phyloP scores from a whole-genome alignment of 345 rosid genomes.

The Acer negundo region DNA sequence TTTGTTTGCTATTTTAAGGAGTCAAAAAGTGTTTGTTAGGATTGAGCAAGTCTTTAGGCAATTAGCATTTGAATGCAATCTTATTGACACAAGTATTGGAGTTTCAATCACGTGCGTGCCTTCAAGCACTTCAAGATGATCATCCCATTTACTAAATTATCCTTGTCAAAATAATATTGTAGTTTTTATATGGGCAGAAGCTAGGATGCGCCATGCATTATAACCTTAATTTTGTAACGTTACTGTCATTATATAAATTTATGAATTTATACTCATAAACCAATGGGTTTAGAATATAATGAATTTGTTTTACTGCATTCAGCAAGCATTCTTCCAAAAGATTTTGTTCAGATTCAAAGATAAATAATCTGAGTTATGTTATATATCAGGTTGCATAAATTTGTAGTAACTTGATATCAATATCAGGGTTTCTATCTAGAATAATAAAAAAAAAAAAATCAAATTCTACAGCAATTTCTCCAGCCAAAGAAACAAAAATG shows the following conservation, averaged over 20 bases:
- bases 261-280: background rate
- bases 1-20: constrained; percentile 21
- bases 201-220: too few species aligned
- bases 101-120: too few species aligned
- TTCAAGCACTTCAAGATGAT: too few species aligned
- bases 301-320: background rate
- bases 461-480: background rate
- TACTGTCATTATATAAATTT: background rate
- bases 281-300: background rate
- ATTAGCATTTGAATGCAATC: background rate
- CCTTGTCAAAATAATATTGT: background rate
- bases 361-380: background rate
- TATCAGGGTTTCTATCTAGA: background rate
- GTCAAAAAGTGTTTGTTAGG: background rate
- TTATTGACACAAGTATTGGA: too few species aligned
- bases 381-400: background rate
- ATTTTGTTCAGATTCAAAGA: background rate
- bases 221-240: too few species aligned
- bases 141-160: background rate
- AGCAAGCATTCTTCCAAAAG: background rate
- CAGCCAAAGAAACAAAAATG: constrained; percentile 5
- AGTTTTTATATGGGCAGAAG: too few species aligned
- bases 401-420: background rate
- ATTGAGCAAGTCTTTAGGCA: constrained; percentile 29
- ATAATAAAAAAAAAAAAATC: background rate